Percentiles rank a stretch among this genome's conserved stretches.
phyloP scores from a whole-genome alignment of 441 rosid genomes.

The Lepidium campestre region DNA sequence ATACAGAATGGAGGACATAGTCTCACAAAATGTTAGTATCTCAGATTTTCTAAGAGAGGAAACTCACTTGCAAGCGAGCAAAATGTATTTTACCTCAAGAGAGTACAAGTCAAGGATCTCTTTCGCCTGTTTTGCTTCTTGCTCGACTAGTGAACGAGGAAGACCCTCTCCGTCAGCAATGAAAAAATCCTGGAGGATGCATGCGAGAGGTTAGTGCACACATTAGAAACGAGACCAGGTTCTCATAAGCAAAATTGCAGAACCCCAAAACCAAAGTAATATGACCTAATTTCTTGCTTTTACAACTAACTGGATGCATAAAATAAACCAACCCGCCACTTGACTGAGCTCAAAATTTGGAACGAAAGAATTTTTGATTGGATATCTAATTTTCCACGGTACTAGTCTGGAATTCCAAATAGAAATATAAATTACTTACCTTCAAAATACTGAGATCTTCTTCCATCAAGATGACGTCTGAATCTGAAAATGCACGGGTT shows the following conservation, averaged over 20 bases:
- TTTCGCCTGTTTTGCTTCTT: constrained; percentile 75
- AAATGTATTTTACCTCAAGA: constrained; percentile 52
- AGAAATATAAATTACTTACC: constrained; percentile 28
- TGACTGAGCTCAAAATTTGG: background rate
- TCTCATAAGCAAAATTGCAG: background rate
- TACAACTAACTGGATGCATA: background rate
- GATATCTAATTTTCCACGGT: background rate
- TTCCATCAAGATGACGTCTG: constrained; percentile 74
- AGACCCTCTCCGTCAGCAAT: constrained; percentile 96
- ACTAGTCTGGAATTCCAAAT: background rate
- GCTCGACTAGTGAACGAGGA: constrained; percentile 77
- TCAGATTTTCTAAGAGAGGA: background rate
- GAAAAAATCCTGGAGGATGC: constrained; percentile 70
- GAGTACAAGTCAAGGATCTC: constrained; percentile 71
- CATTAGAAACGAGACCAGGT: background rate
- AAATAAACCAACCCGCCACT: background rate
- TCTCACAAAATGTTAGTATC: background rate
- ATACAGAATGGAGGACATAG: constrained; percentile 3
- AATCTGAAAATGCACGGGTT: constrained; percentile 82
- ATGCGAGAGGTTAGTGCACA: constrained; percentile 8
- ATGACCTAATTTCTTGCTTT: background rate
- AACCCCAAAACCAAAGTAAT: background rate
- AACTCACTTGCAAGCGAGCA: background rate
- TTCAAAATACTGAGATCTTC: constrained; percentile 77
- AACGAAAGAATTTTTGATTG: background rate